These are phyloP conservation scores for Termitomyces titanicus DNA, from an alignment of 768 basidiomycete genomes.

Conservation along the genomic window DNA sequence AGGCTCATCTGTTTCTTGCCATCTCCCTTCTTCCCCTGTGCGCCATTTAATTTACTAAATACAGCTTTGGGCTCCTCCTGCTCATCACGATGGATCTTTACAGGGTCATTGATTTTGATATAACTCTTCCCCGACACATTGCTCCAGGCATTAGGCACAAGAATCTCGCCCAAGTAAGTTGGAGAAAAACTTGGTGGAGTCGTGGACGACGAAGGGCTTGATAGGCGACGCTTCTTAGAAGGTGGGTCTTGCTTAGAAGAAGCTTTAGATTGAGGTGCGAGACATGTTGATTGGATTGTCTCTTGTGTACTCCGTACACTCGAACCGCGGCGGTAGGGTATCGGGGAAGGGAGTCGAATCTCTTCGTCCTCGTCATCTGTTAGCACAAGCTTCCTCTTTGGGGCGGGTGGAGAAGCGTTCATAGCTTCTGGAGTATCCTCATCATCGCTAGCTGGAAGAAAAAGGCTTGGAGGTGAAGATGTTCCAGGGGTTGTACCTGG, in stretches of 20 bases:
- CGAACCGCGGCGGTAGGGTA: slow-evolving; percentile 32
- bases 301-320: slow-evolving; percentile 38
- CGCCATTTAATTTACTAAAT: slow-evolving; percentile 24
- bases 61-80: slow-evolving; percentile 29
- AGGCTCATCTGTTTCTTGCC: slow-evolving; percentile 67
- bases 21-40: slow-evolving; percentile 29
- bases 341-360: slow-evolving; percentile 19
- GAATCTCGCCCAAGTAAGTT: slow-evolving; percentile 62
- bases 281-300: slow-evolving; percentile 5
- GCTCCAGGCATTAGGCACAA: slow-evolving; percentile 76
- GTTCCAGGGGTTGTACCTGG: slow-evolving; percentile 11
- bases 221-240: slow-evolving; percentile 52
- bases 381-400: slow-evolving; percentile 15
- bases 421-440: slow-evolving; percentile 17
- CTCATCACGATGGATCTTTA: slow-evolving; percentile 55
- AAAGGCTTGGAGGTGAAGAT: slow-evolving; percentile 24
- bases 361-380: slow-evolving; percentile 12
- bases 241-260: slow-evolving; percentile 25
- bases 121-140: slow-evolving; percentile 73
- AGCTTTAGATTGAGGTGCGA: slow-evolving; percentile 10
- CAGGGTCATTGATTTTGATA: slow-evolving; percentile 57
- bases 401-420: slow-evolving; percentile 3
- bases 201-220: slow-evolving; percentile 20
- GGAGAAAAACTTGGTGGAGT: slow-evolving; percentile 20
- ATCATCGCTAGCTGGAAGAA: slow-evolving; percentile 34